Base-by-base conservation (phyloP, 2,329 filamentous ascomycete genomes). In the Fusarium napiforme region DNA sequence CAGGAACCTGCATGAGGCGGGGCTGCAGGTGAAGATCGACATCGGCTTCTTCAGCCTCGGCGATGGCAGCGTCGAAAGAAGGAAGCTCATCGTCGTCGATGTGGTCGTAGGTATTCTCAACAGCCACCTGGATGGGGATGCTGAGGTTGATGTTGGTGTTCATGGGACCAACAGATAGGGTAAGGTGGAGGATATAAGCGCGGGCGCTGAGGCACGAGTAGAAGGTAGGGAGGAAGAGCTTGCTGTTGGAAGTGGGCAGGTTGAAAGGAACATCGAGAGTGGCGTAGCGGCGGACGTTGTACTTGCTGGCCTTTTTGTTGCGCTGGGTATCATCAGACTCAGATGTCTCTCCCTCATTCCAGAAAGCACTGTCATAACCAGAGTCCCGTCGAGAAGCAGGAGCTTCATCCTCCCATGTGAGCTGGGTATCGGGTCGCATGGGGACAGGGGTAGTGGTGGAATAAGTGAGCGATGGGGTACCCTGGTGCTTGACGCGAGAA, bases 141-240 rank as follows among this genome's bases (percentile, higher is more conserved):
- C 78, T 77, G 32, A 90, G 78, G 43, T 82, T 83, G 45, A 89
- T 72, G 57, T 80, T 83, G 8, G 82, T 84, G 75, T 82, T 85
- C 62, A 82, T 79, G 12, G 85, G 81, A 21, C 83, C 84, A 6
- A 83, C 81, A 2, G 82, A 82, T 9, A 90, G 67, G 11, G 81
- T 82, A 10, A 90, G 75, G 72, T 85, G 84, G 36, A 90, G 77
- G 9, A 85, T 83, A 78, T 90, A 90, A n/a, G 85, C 84, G 32
- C 88, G 85, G 12, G 87, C 87, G 42, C 84, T 81, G 78, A 90
- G 85, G 81, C 88, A 90, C 14, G 86, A 87, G 81, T 90, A 87
- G 76, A 90, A 90, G 9, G 87, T 87, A 1, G 88, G 88, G 28
- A 90, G 70, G 72, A 89, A 88, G 14, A 85, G 82, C 78, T 85